These are phyloP conservation scores for Wickerhamomyces canadensis DNA, from an alignment of 805 yeast genomes.

Conservation along the genomic window DNA sequence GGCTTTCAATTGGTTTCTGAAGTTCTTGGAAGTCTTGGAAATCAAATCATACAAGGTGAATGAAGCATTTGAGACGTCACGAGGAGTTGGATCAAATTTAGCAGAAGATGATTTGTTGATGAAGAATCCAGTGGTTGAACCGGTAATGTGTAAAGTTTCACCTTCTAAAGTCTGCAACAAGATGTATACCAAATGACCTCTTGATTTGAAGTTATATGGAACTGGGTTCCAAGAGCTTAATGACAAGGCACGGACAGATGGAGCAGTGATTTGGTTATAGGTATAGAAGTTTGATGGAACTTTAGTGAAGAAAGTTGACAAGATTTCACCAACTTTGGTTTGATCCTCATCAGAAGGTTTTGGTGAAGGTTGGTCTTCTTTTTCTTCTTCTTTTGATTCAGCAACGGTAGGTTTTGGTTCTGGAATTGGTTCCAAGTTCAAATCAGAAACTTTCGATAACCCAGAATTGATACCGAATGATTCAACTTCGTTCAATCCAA, in stretches of 20 bases:
- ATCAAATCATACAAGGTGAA: constrained; percentile 56
- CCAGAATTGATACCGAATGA: constrained; percentile 41
- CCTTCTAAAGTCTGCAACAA: constrained; percentile 74
- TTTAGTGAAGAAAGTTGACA: constrained; percentile 14
- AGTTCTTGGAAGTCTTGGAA: constrained; percentile 57
- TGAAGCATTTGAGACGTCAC: constrained; percentile 24
- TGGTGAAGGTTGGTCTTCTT: constrained; percentile 11
- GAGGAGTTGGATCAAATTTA: constrained; percentile 62
- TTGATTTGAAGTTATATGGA: constrained; percentile 50
- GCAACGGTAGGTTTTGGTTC: constrained; percentile 5
- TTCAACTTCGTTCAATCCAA: constrained; percentile 45
- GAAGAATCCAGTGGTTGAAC: constrained; percentile 73
- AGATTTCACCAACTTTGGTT: constrained; percentile 13
- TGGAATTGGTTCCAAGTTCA: constrained; percentile 31
- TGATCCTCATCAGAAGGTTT: constrained; percentile 23
- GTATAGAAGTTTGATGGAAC: constrained; percentile 19
- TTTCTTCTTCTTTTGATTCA: constrained; percentile 7
- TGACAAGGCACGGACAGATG: constrained; percentile 51
- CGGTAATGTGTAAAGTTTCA: constrained; percentile 72
- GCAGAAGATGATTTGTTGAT: constrained; percentile 64
- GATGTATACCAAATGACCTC: constrained; percentile 80
- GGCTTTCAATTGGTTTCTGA: constrained; percentile 43
- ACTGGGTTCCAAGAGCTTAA: constrained; percentile 88
- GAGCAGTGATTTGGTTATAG: constrained; percentile 20
- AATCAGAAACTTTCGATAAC: constrained; percentile 38